phyloP scores from a whole-genome alignment of 768 basidiomycete species.

The Chiua virens region DNA sequence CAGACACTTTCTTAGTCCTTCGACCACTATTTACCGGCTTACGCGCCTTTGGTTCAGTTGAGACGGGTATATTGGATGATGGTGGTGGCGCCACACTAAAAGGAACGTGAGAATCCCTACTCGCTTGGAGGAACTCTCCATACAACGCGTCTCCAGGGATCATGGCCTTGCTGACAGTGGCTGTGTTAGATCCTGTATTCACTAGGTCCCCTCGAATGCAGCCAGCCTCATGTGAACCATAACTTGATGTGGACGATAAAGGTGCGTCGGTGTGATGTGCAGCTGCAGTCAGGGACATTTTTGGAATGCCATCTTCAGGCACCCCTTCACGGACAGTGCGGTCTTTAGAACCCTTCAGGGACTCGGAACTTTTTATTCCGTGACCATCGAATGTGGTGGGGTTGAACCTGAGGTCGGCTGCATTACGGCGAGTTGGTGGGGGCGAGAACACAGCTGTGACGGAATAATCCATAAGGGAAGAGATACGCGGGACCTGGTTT shows the following conservation, averaged over 20 bases:
- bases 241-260: neutral
- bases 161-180: constrained; percentile 17
- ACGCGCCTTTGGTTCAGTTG: constrained; percentile 9
- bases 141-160: too few relatives aligned
- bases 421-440: neutral
- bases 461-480: neutral
- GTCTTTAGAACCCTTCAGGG: neutral
- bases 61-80: neutral
- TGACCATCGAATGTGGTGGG: constrained; percentile 13
- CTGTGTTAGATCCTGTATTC: constrained; percentile 8
- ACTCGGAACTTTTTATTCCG: neutral
- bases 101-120: neutral
- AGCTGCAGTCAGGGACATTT: neutral
- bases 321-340: too few relatives aligned
- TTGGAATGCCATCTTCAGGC: neutral
- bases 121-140: too few relatives aligned
- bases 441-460: neutral
- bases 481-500: neutral
- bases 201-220: neutral
- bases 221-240: neutral
- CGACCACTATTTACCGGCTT: constrained; percentile 26
- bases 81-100: neutral
- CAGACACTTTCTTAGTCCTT: constrained; percentile 1
- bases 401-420: neutral
- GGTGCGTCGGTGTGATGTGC: neutral